Evolutionary conservation across 2,329 filamentous ascomycete genomes (phyloP).

Genomic region (Penicillium sp.): DNA sequence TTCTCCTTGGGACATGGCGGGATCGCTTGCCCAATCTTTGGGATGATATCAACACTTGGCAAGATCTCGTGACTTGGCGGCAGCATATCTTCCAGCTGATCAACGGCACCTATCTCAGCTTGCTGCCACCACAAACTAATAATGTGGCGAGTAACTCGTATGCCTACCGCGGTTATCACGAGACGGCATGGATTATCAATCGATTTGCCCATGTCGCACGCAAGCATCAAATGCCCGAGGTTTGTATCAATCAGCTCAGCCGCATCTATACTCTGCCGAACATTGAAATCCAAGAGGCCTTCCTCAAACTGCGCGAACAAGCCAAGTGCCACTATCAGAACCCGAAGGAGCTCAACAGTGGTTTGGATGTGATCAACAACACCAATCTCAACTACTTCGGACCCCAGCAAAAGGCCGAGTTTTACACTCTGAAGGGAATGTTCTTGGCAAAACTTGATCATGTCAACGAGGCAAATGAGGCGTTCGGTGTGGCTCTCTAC

Average conservation of each 20-base stretch:
- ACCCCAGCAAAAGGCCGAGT: conserved; percentile 93
- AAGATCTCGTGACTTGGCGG: conserved; percentile 98
- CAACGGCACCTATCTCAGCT: conserved; percentile 86
- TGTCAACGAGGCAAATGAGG: conserved; percentile 87
- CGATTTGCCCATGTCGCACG: conserved; percentile 95
- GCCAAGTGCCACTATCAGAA: conserved; percentile 99
- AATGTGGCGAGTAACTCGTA: conserved; percentile 90
- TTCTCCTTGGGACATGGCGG: conserved; percentile 91
- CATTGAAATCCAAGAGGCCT: conserved; percentile 99
- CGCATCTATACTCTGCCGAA: conserved; percentile 98
- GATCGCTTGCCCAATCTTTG: conserved; percentile 95
- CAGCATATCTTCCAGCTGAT: conserved; percentile 99
- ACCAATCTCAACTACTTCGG: conserved; percentile 99
- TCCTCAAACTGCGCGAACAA: conserved; percentile 97
- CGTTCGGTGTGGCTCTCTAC: conserved; percentile 92
- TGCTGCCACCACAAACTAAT: conserved; percentile 78
- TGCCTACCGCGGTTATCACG: conserved; percentile 95
- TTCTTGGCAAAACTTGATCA: conserved; percentile 93
- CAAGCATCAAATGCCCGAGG: conserved; percentile 94
- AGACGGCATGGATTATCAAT: conserved; percentile 99
- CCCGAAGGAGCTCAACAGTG: conserved; percentile 84
- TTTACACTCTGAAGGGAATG: conserved; percentile 99
- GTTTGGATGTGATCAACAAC: conserved; percentile 98
- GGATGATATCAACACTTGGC: conserved; percentile 99
- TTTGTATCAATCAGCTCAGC: conserved; percentile 95